Conservation (phyloP, 1,139 yeast species). For the Geotrichum histeridarum region DNA sequence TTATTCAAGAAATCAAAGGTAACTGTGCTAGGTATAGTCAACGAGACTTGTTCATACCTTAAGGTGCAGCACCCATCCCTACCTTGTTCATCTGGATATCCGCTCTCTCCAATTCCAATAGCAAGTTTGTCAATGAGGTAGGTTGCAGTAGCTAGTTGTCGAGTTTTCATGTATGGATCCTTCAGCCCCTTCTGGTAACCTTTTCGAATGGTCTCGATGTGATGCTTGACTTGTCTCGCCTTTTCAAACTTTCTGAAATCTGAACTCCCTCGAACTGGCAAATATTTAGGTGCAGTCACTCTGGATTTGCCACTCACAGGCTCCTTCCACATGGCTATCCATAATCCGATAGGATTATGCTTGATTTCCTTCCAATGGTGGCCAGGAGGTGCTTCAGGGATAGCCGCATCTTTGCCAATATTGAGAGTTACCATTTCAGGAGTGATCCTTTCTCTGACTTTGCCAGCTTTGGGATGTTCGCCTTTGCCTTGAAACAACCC, state of each 20-base stretch:
- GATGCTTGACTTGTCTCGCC: constrained; percentile 73
- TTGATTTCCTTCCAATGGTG: constrained; percentile 86
- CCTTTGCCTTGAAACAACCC: constrained; percentile 96
- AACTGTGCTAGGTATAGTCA: constrained; percentile 80
- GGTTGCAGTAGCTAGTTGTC: constrained; percentile 93
- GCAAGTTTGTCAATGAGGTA: constrained; percentile 90
- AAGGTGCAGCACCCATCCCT: constrained; percentile 97
- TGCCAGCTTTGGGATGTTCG: constrained; percentile 94
- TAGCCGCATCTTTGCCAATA: constrained; percentile 61
- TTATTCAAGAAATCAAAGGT: constrained; percentile 92
- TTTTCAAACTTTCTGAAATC: constrained; percentile 91
- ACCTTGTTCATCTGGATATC: constrained; percentile 95
- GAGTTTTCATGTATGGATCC: constrained; percentile 71
- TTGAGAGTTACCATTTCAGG: constrained; percentile 90
- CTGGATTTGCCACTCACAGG: constrained; percentile 78
- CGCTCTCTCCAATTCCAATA: constrained; percentile 96
- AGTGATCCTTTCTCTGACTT: constrained; percentile 58
- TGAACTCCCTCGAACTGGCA: constrained; percentile 85
- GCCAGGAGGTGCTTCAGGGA: constrained; percentile 83
- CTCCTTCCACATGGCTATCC: constrained; percentile 98
- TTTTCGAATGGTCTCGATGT: constrained; percentile 65
- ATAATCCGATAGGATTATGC: constrained; percentile 85
- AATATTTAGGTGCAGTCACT: constrained; percentile 85
- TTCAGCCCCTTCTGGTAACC: constrained; percentile 71
- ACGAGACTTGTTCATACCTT: constrained; percentile 79